phyloP scores from a whole-genome alignment of 345 rosid genomes.

The Eucalyptus rudis region DNA sequence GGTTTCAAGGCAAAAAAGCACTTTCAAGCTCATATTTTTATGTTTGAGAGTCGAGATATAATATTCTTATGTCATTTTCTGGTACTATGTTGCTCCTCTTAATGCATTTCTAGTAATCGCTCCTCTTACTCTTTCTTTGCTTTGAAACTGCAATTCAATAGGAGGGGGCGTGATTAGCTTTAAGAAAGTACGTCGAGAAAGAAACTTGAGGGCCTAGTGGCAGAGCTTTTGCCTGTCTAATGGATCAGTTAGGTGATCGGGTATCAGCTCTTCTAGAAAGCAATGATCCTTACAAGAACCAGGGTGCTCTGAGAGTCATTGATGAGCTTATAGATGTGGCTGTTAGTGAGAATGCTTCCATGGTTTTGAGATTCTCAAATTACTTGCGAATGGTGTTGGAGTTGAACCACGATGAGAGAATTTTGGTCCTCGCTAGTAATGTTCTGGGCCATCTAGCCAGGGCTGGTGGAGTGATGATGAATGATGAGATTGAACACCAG shows the following conservation, averaged over 20 bases:
- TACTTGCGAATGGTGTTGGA: constrained; percentile 75
- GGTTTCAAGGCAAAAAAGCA: neutral
- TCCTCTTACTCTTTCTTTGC: neutral
- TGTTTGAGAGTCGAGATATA: neutral
- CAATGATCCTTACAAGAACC: constrained; percentile 65
- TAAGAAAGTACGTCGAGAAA: constrained; percentile 79
- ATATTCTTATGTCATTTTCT: neutral
- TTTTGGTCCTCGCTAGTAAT: constrained; percentile 78
- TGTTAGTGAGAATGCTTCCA: constrained; percentile 89
- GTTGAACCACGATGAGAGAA: constrained; percentile 71
- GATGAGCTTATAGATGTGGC: constrained; percentile 88
- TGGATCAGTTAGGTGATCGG: constrained; percentile 80
- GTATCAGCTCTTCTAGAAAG: constrained; percentile 60
- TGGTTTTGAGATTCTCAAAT: constrained; percentile 74
- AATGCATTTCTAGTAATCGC: neutral
- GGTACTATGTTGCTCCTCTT: neutral
- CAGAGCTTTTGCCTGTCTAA: constrained; percentile 73
- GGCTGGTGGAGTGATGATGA: constrained; percentile 99
- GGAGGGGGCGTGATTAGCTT: constrained; percentile 75
- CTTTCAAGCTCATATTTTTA: neutral
- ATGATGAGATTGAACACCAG: constrained; percentile 95
- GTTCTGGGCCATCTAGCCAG: constrained; percentile 97
- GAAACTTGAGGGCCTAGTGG: constrained; percentile 79
- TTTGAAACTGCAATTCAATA: neutral
- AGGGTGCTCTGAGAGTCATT: constrained; percentile 81